phyloP scores from a whole-genome alignment of 2,329 filamentous ascomycete genomes.

The Alternaria panax region DNA sequence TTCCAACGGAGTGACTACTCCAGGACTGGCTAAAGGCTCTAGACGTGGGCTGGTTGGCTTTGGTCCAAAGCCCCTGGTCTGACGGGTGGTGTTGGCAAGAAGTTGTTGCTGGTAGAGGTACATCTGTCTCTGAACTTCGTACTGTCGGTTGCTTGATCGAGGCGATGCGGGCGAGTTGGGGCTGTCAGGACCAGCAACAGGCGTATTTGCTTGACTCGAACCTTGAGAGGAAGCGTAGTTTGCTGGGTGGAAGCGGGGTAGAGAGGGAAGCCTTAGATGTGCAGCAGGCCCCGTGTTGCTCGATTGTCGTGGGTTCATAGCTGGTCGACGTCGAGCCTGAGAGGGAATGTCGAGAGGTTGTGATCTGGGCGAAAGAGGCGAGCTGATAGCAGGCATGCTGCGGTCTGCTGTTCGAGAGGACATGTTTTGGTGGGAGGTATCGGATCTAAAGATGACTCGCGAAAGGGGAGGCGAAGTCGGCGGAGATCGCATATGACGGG shows the following conservation, averaged over 20 bases:
- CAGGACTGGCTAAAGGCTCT: slow-evolving; percentile 59
- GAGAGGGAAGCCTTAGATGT: slow-evolving; percentile 56
- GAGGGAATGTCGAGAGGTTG: slow-evolving; percentile 48
- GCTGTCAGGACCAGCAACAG: slow-evolving; percentile 49
- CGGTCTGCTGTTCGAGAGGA: slow-evolving; percentile 36
- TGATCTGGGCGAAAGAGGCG: slow-evolving; percentile 46
- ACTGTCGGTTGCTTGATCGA: slow-evolving; percentile 51
- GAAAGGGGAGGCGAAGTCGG: slow-evolving; percentile 31
- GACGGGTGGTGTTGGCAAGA: slow-evolving; percentile 40
- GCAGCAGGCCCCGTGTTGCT: slow-evolving; percentile 44
- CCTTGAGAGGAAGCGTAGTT: slow-evolving; percentile 55
- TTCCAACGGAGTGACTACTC: slow-evolving; percentile 61
- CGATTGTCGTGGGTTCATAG: slow-evolving; percentile 44
- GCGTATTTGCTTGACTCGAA: slow-evolving; percentile 48
- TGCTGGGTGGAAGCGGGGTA: slow-evolving; percentile 62
- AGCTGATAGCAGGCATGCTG: slow-evolving; percentile 43
- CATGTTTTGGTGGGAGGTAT: slow-evolving; percentile 34
- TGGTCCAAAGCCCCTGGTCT: slow-evolving; percentile 29
- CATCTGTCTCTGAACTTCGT: slow-evolving; percentile 59
- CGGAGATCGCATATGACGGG: slow-evolving; percentile 38
- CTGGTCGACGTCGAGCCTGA: slow-evolving; percentile 43
- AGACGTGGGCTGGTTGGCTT: slow-evolving; percentile 59
- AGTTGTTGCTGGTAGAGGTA: slow-evolving; percentile 58
- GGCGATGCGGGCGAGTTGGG: slow-evolving; percentile 56
- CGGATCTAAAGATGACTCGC: slow-evolving; percentile 29